Evolutionary conservation across 176 grass and related monocot genomes (phyloP).

Genomic region (Oryza coarctata): DNA sequence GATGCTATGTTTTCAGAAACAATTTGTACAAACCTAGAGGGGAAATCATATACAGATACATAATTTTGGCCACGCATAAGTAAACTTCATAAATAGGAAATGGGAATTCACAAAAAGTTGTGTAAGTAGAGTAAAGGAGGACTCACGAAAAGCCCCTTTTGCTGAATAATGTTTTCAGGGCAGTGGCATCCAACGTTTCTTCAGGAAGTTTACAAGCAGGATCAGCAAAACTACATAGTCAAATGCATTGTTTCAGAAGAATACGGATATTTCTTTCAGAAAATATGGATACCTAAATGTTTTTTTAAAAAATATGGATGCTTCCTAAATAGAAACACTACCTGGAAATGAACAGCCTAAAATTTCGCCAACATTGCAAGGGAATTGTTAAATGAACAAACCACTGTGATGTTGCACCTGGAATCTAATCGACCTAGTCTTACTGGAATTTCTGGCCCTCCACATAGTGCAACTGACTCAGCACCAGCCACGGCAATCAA

Average conservation of each 20-base stretch:
- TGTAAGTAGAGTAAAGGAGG: slow-evolving; percentile 22
- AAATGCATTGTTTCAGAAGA: slow-evolving; percentile 34
- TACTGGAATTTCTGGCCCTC: slow-evolving; percentile 77
- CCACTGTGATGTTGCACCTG: slow-evolving; percentile 47
- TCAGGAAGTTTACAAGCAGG: slow-evolving; percentile 79
- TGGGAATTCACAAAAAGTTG: slow-evolving; percentile 3
- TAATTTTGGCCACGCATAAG: neutral
- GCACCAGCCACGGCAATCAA: slow-evolving; percentile 94
- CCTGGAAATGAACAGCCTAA: neutral
- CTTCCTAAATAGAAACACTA: neutral
- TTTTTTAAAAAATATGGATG: neutral
- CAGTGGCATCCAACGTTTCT: slow-evolving; percentile 76
- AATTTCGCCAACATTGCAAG: neutral
- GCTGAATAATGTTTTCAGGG: slow-evolving; percentile 64
- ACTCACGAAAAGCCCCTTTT: slow-evolving; percentile 93
- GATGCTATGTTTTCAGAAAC: neutral
- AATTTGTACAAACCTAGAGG: neutral
- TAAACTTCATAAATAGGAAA: slow-evolving; percentile 1
- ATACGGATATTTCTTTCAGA: slow-evolving; percentile 19
- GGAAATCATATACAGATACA: neutral
- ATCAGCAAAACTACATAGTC: slow-evolving; percentile 60
- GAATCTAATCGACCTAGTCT: slow-evolving; percentile 82
- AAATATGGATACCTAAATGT: neutral
- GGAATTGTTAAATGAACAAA: slow-evolving; percentile 26
- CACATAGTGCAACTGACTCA: slow-evolving; percentile 80